phyloP scores from a whole-genome alignment of 225 moss, liverwort and hornwort genomes.

The Pleurozium schreberi region DNA sequence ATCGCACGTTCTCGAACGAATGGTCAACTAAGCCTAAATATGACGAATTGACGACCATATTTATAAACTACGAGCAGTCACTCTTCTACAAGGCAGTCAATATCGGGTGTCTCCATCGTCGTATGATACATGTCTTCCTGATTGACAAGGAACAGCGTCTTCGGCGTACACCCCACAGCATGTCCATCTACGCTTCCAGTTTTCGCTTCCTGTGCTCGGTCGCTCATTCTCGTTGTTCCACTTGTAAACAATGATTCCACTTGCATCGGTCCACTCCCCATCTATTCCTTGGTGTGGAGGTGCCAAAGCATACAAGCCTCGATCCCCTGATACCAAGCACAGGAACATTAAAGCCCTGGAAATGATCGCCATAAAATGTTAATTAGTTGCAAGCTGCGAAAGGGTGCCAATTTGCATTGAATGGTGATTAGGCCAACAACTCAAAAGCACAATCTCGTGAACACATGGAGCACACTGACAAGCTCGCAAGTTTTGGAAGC shows the following conservation, averaged over 20 bases:
- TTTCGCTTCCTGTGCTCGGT: constrained; percentile 25
- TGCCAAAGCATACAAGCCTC: constrained; percentile 20
- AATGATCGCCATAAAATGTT: background rate
- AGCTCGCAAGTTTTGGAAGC: background rate
- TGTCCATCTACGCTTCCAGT: constrained; percentile 42
- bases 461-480: background rate
- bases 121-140: constrained; percentile 26
- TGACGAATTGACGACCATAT: background rate
- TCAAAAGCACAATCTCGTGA: background rate
- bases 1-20: background rate
- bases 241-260: constrained; percentile 41
- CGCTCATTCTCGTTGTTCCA: constrained; percentile 28
- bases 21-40: background rate
- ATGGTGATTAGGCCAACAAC: background rate
- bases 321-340: constrained; percentile 19
- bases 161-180: constrained; percentile 35
- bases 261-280: constrained; percentile 36
- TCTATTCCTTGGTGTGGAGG: constrained; percentile 49
- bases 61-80: background rate
- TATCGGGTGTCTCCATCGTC: constrained; percentile 34
- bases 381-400: background rate
- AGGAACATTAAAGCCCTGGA: background rate
- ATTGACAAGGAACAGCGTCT: constrained; percentile 20
- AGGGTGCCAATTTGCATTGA: background rate
- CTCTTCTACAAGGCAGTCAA: background rate